These are phyloP conservation scores for Inonotus obliquus DNA, from an alignment of 1,284 basidiomycete genomes.

Conservation along the genomic window DNA sequence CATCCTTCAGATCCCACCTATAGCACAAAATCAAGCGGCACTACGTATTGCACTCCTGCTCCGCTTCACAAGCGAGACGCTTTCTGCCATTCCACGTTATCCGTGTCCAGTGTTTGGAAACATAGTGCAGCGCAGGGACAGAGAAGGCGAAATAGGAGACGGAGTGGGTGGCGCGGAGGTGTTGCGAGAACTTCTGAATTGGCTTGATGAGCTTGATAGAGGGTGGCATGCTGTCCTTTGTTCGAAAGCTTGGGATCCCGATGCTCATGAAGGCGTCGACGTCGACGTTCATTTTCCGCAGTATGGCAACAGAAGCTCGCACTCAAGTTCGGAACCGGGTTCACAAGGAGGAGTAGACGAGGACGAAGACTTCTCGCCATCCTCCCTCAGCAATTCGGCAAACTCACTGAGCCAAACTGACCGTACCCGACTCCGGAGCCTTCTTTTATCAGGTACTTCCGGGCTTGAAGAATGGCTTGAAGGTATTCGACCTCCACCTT, in stretches of 20 bases:
- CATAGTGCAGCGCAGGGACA: not conserved
- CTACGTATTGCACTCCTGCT: conserved; percentile 61
- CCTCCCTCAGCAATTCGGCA: conserved; percentile 21
- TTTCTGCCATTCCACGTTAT: conserved; percentile 58
- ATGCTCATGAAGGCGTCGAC: conserved; percentile 41
- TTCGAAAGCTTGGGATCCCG: conserved; percentile 58
- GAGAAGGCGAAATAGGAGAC: not conserved
- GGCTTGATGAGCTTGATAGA: conserved; percentile 64
- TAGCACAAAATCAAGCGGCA: conserved; percentile 54
- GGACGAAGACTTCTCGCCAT: conserved; percentile 6
- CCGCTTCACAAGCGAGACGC: conserved; percentile 61
- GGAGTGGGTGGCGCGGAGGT: conserved; percentile 23
- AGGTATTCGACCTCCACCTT: conserved; percentile 21
- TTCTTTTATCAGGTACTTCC: conserved; percentile 54
- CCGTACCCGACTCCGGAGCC: conserved; percentile 55
- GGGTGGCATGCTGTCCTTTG: conserved; percentile 64
- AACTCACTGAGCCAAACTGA: conserved; percentile 62
- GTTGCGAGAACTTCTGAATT: conserved; percentile 51
- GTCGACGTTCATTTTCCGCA: conserved; percentile 38
- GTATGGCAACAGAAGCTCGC: not conserved
- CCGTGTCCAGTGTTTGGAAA: conserved; percentile 27
- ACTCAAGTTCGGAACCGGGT: not conserved
- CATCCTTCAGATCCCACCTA: conserved; percentile 65
- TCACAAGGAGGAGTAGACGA: not conserved
- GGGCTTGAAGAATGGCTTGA: conserved; percentile 66